Evolutionary conservation across 2,329 filamentous ascomycete genomes (phyloP), one percentile per base, ranked within the genome.

Genomic region (Fusarium equiseti): DNA sequence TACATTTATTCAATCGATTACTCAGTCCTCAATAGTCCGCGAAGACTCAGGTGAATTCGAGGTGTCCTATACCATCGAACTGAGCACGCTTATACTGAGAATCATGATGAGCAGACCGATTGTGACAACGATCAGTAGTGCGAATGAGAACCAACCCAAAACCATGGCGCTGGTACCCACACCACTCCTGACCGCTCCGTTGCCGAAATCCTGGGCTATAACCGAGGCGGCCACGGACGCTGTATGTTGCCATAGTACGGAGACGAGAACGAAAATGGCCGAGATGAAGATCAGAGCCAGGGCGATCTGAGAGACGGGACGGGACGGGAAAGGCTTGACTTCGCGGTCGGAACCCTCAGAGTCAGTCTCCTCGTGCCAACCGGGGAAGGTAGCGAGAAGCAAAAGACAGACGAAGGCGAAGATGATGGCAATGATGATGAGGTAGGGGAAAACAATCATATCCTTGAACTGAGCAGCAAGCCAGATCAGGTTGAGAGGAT

Each of bases 401-500:
- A 99, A 88, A 79, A 99, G 93, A 80, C 94, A 97, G 81, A 98
- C 87, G 83, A 98, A 98, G 74, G 96, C 95, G 77, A 99, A 94
- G 80, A 99, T 93, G 78, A 98, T 95, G 78, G 96, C 96, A 77
- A 99, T 95, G 84, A 99, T 99, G 71, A 99, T 91, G 22, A 99
- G 84, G 78, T 98, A 99, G 12, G 96, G 96, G 79, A 99, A 99
- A 46, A 99, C 95, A 79, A 99, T 96, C 83, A 95, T 95, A 81
- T 98, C 94, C 82, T 98, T 98, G 84, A 99, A 99, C 73, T 97
- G 97, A 75, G 92, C 91, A 26, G 96, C 95, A 59, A 99, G 89
- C 96, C 95, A 99, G 76, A 99, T 95, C 77, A 99, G 84, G 81
- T 99, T 99, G 77, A 99, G 86, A 42, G 96, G 96, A 83, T 99